phyloP scores from a whole-genome alignment of 345 rosid species.

The Camelina neglecta region DNA sequence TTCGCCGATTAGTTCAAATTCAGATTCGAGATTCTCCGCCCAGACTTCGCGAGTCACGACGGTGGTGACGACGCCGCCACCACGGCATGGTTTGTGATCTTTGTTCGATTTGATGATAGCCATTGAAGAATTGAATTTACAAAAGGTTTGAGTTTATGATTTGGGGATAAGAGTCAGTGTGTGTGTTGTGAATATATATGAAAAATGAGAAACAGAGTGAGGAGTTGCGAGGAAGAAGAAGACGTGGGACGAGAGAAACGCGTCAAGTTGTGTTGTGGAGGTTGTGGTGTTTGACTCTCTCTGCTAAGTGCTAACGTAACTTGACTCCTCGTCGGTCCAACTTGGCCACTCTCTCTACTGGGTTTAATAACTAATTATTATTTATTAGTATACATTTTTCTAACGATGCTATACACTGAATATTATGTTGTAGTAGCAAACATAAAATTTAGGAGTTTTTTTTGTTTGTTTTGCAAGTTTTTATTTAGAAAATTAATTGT shows the following conservation, averaged over 20 bases:
- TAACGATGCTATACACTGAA: not conserved
- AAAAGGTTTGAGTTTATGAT: not conserved
- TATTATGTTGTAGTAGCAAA: not conserved
- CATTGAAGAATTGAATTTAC: not conserved
- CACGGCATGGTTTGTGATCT: constrained; percentile 20
- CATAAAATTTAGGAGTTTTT: too few relatives aligned
- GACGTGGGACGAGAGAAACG: constrained; percentile 21
- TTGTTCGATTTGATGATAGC: constrained; percentile 18
- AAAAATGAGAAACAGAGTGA: not conserved
- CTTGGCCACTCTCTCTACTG: constrained; percentile 9
- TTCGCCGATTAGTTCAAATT: constrained; percentile 64
- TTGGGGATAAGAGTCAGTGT: not conserved
- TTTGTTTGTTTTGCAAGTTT: too few relatives aligned
- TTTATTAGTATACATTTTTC: not conserved
- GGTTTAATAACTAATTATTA: not conserved
- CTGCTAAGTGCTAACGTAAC: constrained; percentile 1
- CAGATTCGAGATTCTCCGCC: constrained; percentile 69
- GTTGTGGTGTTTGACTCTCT: too few relatives aligned
- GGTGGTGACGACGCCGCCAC: not conserved
- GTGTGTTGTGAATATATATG: not conserved
- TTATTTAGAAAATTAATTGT: too few relatives aligned
- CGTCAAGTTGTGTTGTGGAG: constrained; percentile 13
- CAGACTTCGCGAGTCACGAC: constrained; percentile 75
- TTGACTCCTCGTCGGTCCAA: constrained; percentile 25
- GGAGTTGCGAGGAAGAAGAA: constrained; percentile 37